These are phyloP conservation scores for Phaffia australis DNA, from an alignment of 768 basidiomycete species.

Conservation along the genomic window DNA sequence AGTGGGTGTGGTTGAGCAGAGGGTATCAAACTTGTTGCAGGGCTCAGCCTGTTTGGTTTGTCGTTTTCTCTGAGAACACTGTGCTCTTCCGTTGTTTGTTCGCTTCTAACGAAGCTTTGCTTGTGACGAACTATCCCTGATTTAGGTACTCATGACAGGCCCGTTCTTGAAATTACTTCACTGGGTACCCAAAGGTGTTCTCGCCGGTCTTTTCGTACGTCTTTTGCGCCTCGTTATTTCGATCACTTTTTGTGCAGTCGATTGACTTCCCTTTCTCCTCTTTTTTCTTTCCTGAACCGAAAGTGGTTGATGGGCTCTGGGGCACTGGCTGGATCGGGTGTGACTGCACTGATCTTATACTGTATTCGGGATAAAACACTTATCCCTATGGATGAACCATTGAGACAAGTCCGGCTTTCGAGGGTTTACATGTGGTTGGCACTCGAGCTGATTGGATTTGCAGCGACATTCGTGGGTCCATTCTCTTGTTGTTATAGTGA, in stretches of 20 bases:
- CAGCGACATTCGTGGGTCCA: constrained; percentile 52
- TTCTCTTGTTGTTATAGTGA: too few species aligned
- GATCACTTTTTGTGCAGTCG: neutral
- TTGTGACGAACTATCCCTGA: constrained; percentile 43
- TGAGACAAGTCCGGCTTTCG: constrained; percentile 61
- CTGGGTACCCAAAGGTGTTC: constrained; percentile 59
- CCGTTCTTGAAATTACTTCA: constrained; percentile 62
- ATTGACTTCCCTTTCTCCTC: neutral
- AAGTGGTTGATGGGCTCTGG: constrained; percentile 84
- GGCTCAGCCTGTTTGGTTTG: constrained; percentile 50
- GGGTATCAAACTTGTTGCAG: constrained; percentile 82
- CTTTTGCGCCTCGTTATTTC: neutral
- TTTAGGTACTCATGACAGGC: constrained; percentile 49
- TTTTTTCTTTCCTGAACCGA: neutral
- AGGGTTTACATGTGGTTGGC: constrained; percentile 59
- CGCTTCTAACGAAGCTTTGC: neutral
- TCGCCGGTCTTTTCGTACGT: constrained; percentile 48
- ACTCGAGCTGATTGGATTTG: constrained; percentile 73
- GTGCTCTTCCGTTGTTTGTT: neutral
- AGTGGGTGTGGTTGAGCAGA: constrained; percentile 73
- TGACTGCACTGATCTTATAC: constrained; percentile 68
- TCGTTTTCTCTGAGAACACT: neutral
- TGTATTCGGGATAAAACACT: constrained; percentile 61
- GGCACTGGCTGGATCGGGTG: constrained; percentile 67
- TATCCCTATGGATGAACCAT: constrained; percentile 55